These are phyloP conservation scores for Erodium moschatum DNA, from an alignment of 441 rosid species.

Conservation along the genomic window DNA sequence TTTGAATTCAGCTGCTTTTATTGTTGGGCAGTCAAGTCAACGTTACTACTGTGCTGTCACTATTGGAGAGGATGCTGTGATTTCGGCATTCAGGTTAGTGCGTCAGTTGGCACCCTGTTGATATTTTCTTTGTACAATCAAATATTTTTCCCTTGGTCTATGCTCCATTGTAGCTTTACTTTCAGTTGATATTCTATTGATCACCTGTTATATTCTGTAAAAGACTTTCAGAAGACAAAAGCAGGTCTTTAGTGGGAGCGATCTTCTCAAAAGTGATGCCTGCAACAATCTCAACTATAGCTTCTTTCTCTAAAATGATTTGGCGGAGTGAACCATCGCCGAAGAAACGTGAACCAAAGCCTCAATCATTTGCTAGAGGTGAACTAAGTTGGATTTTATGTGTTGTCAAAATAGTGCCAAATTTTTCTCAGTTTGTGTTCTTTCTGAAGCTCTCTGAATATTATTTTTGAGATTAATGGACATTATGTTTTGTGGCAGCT, in stretches of 20 bases:
- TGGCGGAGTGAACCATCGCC: constrained; percentile 70
- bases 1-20: constrained; percentile 80
- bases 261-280: constrained; percentile 88
- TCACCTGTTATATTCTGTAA: constrained; percentile 15
- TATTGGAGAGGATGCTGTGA: constrained; percentile 86
- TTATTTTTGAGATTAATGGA: constrained; percentile 16
- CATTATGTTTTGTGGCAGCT: constrained; percentile 41
- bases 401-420: neutral
- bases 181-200: constrained; percentile 12
- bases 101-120: too few species aligned
- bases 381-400: constrained; percentile 16
- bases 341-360: constrained; percentile 51
- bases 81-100: constrained; percentile 81
- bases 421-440: neutral
- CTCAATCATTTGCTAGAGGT: constrained; percentile 87
- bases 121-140: too few species aligned
- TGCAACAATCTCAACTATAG: constrained; percentile 75
- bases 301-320: constrained; percentile 76
- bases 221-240: constrained; percentile 89
- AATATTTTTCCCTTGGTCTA: too few species aligned
- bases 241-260: constrained; percentile 79
- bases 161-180: too few species aligned
- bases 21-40: constrained; percentile 97
- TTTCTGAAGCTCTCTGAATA: neutral
- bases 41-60: constrained; percentile 85